Evolutionary conservation across 148 eudicot genomes (phyloP).

Genomic region (Fagopyrum tataricum): DNA sequence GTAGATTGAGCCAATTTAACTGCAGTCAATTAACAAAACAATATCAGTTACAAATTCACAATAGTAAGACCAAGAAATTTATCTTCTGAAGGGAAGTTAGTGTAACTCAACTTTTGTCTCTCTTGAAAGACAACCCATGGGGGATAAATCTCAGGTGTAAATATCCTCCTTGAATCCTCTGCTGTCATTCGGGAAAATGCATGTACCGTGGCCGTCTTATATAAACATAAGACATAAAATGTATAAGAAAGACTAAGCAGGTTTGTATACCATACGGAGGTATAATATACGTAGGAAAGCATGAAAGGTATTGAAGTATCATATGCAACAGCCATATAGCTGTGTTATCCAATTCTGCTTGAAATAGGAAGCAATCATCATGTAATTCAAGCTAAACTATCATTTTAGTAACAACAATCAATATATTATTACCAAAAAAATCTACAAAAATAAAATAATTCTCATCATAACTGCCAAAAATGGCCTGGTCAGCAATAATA

Average conservation of each 20-base stretch:
- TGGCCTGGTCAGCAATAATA: neutral
- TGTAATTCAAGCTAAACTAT: neutral
- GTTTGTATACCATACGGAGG: too few species aligned
- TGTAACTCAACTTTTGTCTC: constrained; percentile 57
- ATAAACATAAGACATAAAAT: neutral
- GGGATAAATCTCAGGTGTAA: constrained; percentile 56
- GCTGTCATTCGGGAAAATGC: constrained; percentile 65
- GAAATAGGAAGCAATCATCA: neutral
- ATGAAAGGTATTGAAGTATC: neutral
- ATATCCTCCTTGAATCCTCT: constrained; percentile 59
- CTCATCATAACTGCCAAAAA: neutral
- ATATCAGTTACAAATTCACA: neutral
- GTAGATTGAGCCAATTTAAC: constrained; percentile 77
- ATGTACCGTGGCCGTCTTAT: constrained; percentile 60
- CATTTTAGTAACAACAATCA: neutral
- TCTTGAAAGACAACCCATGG: constrained; percentile 70
- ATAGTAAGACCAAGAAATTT: neutral
- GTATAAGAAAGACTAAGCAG: neutral
- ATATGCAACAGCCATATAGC: neutral
- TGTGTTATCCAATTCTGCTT: neutral
- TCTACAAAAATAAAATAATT: neutral
- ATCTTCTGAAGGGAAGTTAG: constrained; percentile 27
- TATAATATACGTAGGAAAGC: neutral
- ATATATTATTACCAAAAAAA: neutral
- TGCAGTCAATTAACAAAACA: constrained; percentile 23